Evolutionary conservation across 331 rosid species (phyloP), one percentile per base, ranked within the genome.

Genomic region (Telfairia occidentalis): DNA sequence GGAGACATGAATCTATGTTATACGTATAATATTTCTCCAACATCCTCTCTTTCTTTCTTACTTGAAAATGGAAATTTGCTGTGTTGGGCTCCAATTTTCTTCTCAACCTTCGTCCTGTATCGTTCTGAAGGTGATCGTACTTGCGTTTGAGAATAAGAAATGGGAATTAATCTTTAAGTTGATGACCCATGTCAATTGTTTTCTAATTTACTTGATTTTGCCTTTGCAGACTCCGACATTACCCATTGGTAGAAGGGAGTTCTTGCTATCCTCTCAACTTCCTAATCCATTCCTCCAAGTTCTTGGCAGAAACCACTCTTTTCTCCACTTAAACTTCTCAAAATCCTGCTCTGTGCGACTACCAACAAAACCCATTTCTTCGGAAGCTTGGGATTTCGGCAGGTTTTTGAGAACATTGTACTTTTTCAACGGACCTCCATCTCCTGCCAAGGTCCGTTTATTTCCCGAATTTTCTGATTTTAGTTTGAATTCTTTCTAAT

Each of bases 371-470:
- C 49, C 74, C 40, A 81, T 93, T 67, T 72, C 88, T 30, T 89
- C 96, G 79, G 86, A 88, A 83, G 83, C 87, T 84, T 93, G 97
- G 98, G 97, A 93, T 85, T 54, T 93, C 61, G 88, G 88, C 23
- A 90, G 98, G 81, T 93, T 93, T 67, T 73, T 90, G 28, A 86
- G 84, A 88, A 91, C 97, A 2, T 21, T 93, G 8, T 91, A 76
- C 65, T 93, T 90, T 79, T 93, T 93, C 83, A 89, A 90, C 63
- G 94, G 84, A 64, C 88, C 89, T 3, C 97, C 97, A 49, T 88
- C 97, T 81, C 97, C 96, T 70, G 83, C 87, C 71, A 93, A 93
- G 98, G 98, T 93, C 52, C 45, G 82, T 9, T 73, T 35, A 10
- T 1, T 19, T 50, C 52, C 29, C 52, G 15, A 9, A 9, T 5